These are phyloP conservation scores for Noccaea caerulescens DNA, from an alignment of 345 rosid genomes.

Conservation along the genomic window DNA sequence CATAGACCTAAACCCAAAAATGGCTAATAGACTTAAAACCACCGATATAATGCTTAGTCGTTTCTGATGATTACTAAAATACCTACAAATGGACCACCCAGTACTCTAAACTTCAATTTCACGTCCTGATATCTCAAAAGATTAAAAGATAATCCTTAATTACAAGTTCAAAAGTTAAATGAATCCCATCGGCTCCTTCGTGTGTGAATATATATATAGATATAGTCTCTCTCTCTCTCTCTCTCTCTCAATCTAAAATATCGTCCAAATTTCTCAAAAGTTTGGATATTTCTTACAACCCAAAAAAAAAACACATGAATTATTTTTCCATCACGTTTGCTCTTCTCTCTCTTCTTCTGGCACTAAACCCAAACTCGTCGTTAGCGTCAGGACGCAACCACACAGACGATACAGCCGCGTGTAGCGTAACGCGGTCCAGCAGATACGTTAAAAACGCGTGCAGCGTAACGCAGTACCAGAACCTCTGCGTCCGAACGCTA, in stretches of 20 bases:
- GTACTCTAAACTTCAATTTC: constrained; percentile 19
- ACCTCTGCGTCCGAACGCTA: constrained; percentile 63
- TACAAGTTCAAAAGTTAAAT: not conserved
- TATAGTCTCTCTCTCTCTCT: not conserved
- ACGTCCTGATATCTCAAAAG: constrained; percentile 25
- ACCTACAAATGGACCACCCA: not conserved
- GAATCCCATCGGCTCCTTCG: not conserved
- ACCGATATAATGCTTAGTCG: constrained; percentile 13
- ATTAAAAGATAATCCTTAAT: constrained; percentile 5
- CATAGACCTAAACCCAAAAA: not conserved
- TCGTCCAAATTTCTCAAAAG: constrained; percentile 16
- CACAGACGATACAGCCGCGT: constrained; percentile 21
- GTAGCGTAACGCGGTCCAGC: constrained; percentile 29
- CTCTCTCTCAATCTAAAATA: not conserved
- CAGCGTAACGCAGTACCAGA: constrained; percentile 61
- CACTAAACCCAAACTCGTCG: constrained; percentile 26
- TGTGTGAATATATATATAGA: constrained; percentile 14
- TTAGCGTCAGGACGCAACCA: constrained; percentile 9
- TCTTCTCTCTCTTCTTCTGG: constrained; percentile 38
- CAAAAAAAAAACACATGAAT: not conserved
- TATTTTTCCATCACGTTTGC: not conserved
- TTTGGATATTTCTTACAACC: constrained; percentile 1
- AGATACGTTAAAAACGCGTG: constrained; percentile 69
- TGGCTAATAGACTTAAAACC: not conserved
- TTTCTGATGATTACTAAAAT: constrained; percentile 12